Evolutionary conservation across 2,329 filamentous ascomycete genomes (phyloP), one percentile per base, ranked within the genome.

Genomic region (Albifimbria verrucaria): DNA sequence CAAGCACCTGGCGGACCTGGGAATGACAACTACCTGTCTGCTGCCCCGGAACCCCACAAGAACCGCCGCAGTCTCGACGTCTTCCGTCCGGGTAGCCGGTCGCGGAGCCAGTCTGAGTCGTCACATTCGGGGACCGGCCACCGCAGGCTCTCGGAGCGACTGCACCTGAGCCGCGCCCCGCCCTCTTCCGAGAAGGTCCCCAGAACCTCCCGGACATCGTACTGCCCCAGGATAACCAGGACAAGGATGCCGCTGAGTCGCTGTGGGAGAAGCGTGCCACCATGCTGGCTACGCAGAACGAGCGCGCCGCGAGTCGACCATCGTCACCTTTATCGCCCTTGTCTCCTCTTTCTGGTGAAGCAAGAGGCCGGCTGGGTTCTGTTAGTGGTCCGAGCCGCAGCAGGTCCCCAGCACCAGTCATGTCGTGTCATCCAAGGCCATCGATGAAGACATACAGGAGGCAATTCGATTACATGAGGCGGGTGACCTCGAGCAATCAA

Each of bases 221-320:
- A 49, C 66, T 65, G 68, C 73, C 59, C 68, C 68, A 57, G 57
- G 72, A 76, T 63, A 69, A 74, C 58, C 66, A 73, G 52, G 76
- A 75, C 28, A 74, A 77, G 54, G 72, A 73, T 45, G 68, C 63
- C 43, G 65, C 68, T 55, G 89, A 95, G 76, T 83, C 84, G 54
- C 82, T 88, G 72, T 99, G 94, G 94, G 94, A 97, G 78, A 87
- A 89, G 75, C 81, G 93, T 55, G 94, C 94, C 24, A 97, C 92
- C n/a, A 83, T 95, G 55, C 77, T 97, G 59, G 93, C 90, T 26
- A 82, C 82, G 60, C 79, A 81, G 60, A 85, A 80, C 61, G 78
- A 81, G 60, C 66, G 72, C 61, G 70, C 72, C 53, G 72, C 74
- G 58, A 76, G 72, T 59, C 70, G 69, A 18, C 74, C 79, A 4